Evolutionary conservation across 1,139 yeast species (phyloP), one percentile per base, ranked within the genome.

Genomic region (Candida glucosophila): DNA sequence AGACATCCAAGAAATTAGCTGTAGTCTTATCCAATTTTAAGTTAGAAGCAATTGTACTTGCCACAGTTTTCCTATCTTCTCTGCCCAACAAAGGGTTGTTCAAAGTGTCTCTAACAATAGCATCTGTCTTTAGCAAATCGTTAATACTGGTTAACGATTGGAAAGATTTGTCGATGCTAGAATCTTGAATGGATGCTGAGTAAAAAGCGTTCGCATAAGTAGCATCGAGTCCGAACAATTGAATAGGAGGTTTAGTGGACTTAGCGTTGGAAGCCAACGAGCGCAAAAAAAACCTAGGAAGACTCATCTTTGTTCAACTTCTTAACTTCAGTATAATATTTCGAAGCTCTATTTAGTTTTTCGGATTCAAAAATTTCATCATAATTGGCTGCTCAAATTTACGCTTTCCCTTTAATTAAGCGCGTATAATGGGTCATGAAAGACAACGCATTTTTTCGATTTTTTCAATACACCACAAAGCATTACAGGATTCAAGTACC

Each of bases 121-220:
- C 43, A 54, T 90, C 96, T 40, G 65, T 55, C 29, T 64, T 45
- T 41, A 90, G 53, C 39, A 78, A 59, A 25, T 62, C 53, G 47
- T 67, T 55, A 43, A 90, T 58, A 42, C 73, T 60, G 42, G 58
- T 55, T 46, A 92, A 73, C 23, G 90, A 73, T 47, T 71, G 65
- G 54, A 68, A 74, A 28, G 95, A 76, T 47, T 73, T 61, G 36
- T 77, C 88, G 41, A 90, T 66, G 14, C 85, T 67, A 19, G 93
- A 73, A 44, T 77, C 77, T 69, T 82, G 82, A 41, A 78, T 79
- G 31, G 97, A 81, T 18, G 98, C 97, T 32, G 88, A 68, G 74
- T 79, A 90, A 45, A 90, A 72, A 26, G 99, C 96, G 35, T 85
- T 73, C 46, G 98, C 98, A 56, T 90, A 90, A 37, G 97, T 86